Evolutionary conservation across 2,329 filamentous ascomycete genomes (phyloP).

Genomic region (Pseudohalonectria lignicola): DNA sequence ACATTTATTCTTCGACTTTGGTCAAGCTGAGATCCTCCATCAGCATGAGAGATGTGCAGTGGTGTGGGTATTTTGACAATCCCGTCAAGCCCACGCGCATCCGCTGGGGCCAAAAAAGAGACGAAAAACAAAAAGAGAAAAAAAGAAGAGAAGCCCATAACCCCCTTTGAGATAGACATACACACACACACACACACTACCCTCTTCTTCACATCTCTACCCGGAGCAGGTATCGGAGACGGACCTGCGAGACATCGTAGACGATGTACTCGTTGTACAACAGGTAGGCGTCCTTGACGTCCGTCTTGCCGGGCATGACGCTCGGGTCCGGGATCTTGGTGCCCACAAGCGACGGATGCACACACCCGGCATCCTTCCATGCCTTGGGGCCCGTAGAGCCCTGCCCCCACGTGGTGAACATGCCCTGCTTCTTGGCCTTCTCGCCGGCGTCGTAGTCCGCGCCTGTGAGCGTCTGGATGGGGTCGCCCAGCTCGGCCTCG

Average conservation of each 20-base stretch:
- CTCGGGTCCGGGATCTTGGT: constrained; percentile 44
- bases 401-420: constrained; percentile 59
- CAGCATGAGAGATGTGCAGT: too few species aligned
- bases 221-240: constrained; percentile 57
- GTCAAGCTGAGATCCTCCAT: too few species aligned
- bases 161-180: too few species aligned
- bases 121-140: too few species aligned
- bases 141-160: too few species aligned
- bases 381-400: constrained; percentile 50
- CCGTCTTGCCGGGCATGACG: constrained; percentile 33
- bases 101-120: too few species aligned
- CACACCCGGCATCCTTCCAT: constrained; percentile 66
- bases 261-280: constrained; percentile 66
- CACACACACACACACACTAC: too few species aligned
- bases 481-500: constrained; percentile 70
- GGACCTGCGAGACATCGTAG: constrained; percentile 60
- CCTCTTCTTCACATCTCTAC: constrained; percentile 44
- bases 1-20: too few species aligned
- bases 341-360: constrained; percentile 55
- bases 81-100: too few species aligned
- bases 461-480: constrained; percentile 52
- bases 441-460: constrained; percentile 53
- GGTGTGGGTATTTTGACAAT: too few species aligned
- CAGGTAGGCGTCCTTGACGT: constrained; percentile 33
- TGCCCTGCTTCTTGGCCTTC: constrained; percentile 46